Evolutionary conservation across 2,329 filamentous ascomycete genomes (phyloP).

Genomic region (Setomelanomma holmii): DNA sequence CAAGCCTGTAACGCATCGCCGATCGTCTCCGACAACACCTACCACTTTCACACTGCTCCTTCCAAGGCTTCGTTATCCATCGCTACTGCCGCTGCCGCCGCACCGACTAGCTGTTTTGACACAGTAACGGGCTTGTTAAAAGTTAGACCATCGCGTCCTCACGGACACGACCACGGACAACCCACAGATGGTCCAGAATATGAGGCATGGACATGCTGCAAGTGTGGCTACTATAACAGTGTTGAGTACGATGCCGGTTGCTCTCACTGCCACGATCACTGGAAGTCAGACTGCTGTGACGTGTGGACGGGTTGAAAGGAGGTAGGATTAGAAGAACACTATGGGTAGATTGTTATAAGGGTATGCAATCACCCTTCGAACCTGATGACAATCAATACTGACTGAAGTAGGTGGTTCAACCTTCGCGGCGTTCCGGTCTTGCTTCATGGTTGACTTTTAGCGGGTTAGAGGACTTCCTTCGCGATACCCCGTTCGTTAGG

Average conservation of each 20-base stretch:
- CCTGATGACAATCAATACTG: background rate
- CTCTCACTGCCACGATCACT: background rate
- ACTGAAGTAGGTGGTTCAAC: background rate
- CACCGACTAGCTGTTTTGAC: too few relatives aligned
- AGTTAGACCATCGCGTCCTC: background rate
- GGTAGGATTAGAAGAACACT: background rate
- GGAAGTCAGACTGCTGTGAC: background rate
- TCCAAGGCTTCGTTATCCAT: too few relatives aligned
- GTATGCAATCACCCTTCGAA: background rate
- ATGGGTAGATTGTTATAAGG: background rate
- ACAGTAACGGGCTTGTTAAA: background rate
- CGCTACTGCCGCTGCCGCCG: too few relatives aligned
- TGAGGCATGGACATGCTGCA: background rate
- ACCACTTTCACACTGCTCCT: too few relatives aligned
- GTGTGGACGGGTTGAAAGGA: background rate
- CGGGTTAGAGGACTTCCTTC: background rate
- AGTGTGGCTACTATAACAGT: background rate
- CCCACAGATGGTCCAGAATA: background rate
- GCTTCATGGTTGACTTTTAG: background rate
- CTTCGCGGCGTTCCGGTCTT: background rate
- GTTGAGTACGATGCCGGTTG: background rate
- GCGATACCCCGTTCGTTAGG: background rate
- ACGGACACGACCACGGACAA: background rate
- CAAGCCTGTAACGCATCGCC: too few relatives aligned
- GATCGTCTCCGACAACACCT: too few relatives aligned